Evolutionary conservation across 176 grass and related monocot genomes (phyloP).

Genomic region (Neostapfia colusana): DNA sequence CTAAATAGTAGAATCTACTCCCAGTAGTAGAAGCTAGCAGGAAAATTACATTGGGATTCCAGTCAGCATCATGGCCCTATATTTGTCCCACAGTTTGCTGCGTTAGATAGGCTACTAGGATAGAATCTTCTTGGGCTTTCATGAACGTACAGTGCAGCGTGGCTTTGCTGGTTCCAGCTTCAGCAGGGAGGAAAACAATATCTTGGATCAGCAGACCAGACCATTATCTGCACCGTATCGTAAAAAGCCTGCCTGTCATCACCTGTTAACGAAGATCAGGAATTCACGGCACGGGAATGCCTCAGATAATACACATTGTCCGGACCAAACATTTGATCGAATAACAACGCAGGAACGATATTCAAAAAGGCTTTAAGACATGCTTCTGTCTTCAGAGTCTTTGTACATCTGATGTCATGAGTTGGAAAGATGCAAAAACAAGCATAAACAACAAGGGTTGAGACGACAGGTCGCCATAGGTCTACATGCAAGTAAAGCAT

Average conservation of each 20-base stretch:
- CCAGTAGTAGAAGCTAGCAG: constrained; percentile 10
- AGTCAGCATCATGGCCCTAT: not conserved
- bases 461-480: not conserved
- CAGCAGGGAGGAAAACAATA: not conserved
- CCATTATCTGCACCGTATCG: not conserved
- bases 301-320: not conserved
- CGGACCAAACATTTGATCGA: not conserved
- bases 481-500: constrained; percentile 13
- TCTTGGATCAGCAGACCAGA: not conserved
- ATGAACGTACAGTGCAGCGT: not conserved
- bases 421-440: constrained; percentile 20
- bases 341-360: not conserved
- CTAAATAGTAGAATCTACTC: not conserved
- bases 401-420: not conserved
- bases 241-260: not conserved
- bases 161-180: not conserved
- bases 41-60: not conserved
- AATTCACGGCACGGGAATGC: not conserved
- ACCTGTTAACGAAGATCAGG: not conserved
- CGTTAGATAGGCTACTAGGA: not conserved
- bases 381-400: not conserved
- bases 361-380: not conserved
- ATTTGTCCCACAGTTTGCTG: not conserved
- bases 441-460: not conserved
- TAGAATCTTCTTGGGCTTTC: constrained; percentile 18